phyloP scores from a whole-genome alignment of 2,329 filamentous ascomycete genomes.

The Fusarium gaditjirri region DNA sequence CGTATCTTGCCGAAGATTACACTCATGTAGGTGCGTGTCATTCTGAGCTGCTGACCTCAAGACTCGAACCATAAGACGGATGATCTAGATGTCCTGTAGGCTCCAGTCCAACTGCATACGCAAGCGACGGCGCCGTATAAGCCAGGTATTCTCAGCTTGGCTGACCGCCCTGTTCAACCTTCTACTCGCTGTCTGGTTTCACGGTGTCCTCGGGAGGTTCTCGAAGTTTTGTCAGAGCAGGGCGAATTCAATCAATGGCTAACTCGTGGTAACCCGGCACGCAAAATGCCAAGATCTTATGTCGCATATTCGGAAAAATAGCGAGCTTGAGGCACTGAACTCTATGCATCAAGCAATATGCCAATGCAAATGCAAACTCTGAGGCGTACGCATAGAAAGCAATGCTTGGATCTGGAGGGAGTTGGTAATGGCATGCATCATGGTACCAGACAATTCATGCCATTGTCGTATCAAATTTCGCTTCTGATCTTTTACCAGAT shows the following conservation, averaged over 20 bases:
- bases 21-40: constrained; percentile 17
- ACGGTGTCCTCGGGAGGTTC: constrained; percentile 7
- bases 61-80: constrained; percentile 36
- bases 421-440: constrained; percentile 5
- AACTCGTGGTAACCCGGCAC: constrained; percentile 1
- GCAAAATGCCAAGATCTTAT: constrained; percentile 18
- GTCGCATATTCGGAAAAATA: constrained; percentile 15
- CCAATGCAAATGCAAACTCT: constrained; percentile 13
- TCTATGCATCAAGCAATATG: constrained; percentile 4
- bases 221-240: constrained; percentile 6
- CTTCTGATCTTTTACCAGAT: background rate
- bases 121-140: constrained; percentile 23
- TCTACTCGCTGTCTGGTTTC: background rate
- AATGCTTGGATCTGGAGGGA: background rate
- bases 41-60: constrained; percentile 30
- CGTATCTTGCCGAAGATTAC: constrained; percentile 19
- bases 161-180: constrained; percentile 34
- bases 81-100: constrained; percentile 32
- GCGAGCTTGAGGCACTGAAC: constrained; percentile 5
- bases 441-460: background rate
- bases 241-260: constrained; percentile 24
- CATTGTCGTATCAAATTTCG: constrained; percentile 28
- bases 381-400: background rate
- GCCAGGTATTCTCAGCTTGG: constrained; percentile 29
- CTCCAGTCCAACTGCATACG: constrained; percentile 27